Evolutionary conservation across 257 asterid genomes (phyloP), one percentile per base, ranked within the genome.

Genomic region (Orobanche coerulescens): DNA sequence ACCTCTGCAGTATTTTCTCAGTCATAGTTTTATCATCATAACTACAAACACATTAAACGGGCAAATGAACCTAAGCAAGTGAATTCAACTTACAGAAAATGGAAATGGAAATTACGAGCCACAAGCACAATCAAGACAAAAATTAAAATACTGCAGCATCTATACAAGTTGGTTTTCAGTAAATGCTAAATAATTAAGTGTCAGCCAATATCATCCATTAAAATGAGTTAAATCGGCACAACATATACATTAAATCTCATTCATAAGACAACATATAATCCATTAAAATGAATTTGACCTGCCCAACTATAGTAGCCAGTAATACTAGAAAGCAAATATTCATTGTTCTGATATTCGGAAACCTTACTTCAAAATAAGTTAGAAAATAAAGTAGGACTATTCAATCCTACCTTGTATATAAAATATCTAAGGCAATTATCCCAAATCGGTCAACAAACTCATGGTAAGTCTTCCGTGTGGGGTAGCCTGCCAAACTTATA

Each of bases 401-500:
- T 58, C 58, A 61, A 73, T 47, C 81, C 63, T 80, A 93, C 99
- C 95, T 74, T 71, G 81, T 87, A 69, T 82, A 81, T 83, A 84
- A 42, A 51, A 86, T 75, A 61, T 93, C 99, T 39, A 89, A 70
- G 57, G 93, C 87, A 65, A 89, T 76, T 23, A 93, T 78, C 58
- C 99, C 99, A 81, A 86, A 93, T 71, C 99, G 85, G 69, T 93
- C 91, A 22, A 93, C 86, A 79, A 93, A 93, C 73, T 89, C 99
- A 66, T 81, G 88, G 69, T 86, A 89, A 65, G 96, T 86, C 83
- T 85, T 92, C 73, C 98, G 86, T 4, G 97, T 89, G 61, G 99
- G 99, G 66, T 93, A 93, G 61, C 99, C 99, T 0, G 99, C 99
- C 87, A 93, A 75, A 83, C 99, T 93, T 75, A 93, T 93, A 39